These are phyloP conservation scores for Phaeosphaeria sp. DNA, from an alignment of 2,329 filamentous ascomycete species.

Conservation along the genomic window DNA sequence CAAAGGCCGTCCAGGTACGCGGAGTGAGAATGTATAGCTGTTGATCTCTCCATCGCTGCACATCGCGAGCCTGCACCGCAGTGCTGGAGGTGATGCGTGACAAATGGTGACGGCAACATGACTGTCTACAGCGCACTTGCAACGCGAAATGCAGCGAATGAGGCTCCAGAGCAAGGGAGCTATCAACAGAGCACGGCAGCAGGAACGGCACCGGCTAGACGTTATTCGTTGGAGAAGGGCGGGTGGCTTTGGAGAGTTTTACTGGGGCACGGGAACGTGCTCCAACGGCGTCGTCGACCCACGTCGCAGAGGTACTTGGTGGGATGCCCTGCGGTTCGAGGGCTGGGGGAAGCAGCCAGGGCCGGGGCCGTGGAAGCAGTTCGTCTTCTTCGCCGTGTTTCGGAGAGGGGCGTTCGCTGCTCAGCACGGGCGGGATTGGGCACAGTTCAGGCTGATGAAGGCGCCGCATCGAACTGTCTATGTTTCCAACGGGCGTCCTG, in stretches of 20 bases:
- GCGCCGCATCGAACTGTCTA: slow-evolving; percentile 16
- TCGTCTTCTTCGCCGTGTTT: background rate
- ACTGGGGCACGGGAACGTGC: slow-evolving; percentile 9
- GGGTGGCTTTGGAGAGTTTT: slow-evolving; percentile 5
- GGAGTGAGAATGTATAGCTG: background rate
- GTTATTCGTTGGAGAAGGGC: slow-evolving; percentile 5
- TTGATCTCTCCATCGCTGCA: background rate
- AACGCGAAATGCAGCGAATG: background rate
- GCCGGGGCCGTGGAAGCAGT: background rate
- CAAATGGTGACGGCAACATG: background rate
- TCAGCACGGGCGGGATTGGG: slow-evolving; percentile 8
- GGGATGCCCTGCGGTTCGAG: background rate
- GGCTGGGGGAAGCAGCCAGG: background rate
- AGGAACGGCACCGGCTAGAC: background rate
- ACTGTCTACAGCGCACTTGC: background rate
- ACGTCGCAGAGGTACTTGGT: background rate
- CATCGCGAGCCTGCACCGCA: background rate
- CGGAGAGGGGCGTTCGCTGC: background rate
- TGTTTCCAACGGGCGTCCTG: slow-evolving; percentile 10
- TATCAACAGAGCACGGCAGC: background rate
- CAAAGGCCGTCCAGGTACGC: background rate
- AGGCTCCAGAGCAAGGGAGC: background rate
- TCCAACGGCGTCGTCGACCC: background rate
- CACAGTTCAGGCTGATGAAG: slow-evolving; percentile 11
- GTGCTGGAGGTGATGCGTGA: background rate